Evolutionary conservation across 202 grass and related monocot species (phyloP).

Genomic region (Musa balbisiana): DNA sequence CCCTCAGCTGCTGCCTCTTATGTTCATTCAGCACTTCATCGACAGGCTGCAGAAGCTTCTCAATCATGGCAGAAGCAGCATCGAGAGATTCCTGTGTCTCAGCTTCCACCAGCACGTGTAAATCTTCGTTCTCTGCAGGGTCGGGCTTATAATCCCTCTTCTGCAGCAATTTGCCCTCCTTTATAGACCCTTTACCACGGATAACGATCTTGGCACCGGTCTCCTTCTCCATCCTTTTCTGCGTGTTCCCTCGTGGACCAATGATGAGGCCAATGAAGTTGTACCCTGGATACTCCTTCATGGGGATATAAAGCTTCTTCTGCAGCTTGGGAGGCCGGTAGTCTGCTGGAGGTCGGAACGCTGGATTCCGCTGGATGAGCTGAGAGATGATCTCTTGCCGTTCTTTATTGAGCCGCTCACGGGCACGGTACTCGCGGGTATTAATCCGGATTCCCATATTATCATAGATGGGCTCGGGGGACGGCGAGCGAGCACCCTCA

Average conservation of each 20-base stretch:
- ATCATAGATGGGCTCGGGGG: conserved; percentile 79
- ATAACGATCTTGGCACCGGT: conserved; percentile 92
- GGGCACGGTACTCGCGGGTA: conserved; percentile 75
- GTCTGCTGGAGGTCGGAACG: conserved; percentile 84
- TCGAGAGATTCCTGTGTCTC: conserved; percentile 74
- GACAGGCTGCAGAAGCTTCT: conserved; percentile 86
- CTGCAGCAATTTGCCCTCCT: conserved; percentile 87
- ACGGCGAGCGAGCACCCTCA: conserved; percentile 70
- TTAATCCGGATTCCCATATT: conserved; percentile 91
- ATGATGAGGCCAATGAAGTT: conserved; percentile 97
- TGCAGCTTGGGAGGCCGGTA: conserved; percentile 87
- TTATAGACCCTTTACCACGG: conserved; percentile 79
- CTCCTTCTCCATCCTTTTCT: conserved; percentile 99
- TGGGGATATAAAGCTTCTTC: conserved; percentile 93
- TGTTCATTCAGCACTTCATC: conserved; percentile 98
- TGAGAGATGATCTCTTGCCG: conserved; percentile 93
- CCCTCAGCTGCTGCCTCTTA: conserved; percentile 85
- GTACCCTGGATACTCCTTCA: conserved; percentile 90
- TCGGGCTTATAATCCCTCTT: conserved; percentile 87
- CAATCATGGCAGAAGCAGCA: conserved; percentile 78
- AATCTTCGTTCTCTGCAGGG: conserved; percentile 87
- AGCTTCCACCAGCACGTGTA: conserved; percentile 90
- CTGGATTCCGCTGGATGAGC: conserved; percentile 78
- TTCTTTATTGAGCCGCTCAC: conserved; percentile 75
- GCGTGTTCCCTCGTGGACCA: conserved; percentile 72